phyloP scores from a whole-genome alignment of 2,329 filamentous ascomycete genomes.

The Fonsecaea pedrosoi region DNA sequence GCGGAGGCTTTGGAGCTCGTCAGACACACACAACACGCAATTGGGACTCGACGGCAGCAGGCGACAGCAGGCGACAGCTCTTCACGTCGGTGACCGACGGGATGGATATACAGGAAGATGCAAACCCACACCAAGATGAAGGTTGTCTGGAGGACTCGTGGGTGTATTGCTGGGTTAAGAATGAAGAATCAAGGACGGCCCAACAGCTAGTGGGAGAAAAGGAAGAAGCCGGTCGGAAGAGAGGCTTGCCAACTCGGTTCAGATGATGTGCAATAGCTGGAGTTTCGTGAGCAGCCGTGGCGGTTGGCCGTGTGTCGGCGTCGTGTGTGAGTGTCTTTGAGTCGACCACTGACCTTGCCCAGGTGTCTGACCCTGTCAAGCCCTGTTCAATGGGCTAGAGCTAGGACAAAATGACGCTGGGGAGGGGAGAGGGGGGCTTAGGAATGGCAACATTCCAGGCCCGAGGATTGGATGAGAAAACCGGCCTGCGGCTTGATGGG shows the following conservation, averaged over 20 bases:
- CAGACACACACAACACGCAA: background rate
- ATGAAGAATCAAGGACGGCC: slow-evolving; percentile 2
- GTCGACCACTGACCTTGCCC: background rate
- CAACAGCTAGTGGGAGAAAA: slow-evolving; percentile 10
- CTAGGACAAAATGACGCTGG: slow-evolving; percentile 11
- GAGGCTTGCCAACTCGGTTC: slow-evolving; percentile 28
- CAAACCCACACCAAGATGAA: slow-evolving; percentile 3
- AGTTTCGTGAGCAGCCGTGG: slow-evolving; percentile 18
- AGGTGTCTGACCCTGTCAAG: slow-evolving; percentile 11
- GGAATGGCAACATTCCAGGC: slow-evolving; percentile 11
- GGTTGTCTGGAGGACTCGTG: background rate
- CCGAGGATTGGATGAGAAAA: slow-evolving; percentile 14
- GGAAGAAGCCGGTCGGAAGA: slow-evolving; percentile 30
- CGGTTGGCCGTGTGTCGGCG: slow-evolving; percentile 12
- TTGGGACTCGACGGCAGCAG: background rate
- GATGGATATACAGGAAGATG: background rate
- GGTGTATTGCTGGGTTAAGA: slow-evolving; percentile 8
- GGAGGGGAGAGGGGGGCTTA: background rate
- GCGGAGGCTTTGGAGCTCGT: slow-evolving; percentile 12
- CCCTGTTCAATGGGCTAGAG: background rate
- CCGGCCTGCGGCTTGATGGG: slow-evolving; percentile 6
- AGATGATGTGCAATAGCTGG: background rate
- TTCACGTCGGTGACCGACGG: slow-evolving; percentile 11
- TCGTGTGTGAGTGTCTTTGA: background rate
- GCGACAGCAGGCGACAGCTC: background rate